phyloP scores from a whole-genome alignment of 768 basidiomycete species.

The Cystobasidium tubakii region DNA sequence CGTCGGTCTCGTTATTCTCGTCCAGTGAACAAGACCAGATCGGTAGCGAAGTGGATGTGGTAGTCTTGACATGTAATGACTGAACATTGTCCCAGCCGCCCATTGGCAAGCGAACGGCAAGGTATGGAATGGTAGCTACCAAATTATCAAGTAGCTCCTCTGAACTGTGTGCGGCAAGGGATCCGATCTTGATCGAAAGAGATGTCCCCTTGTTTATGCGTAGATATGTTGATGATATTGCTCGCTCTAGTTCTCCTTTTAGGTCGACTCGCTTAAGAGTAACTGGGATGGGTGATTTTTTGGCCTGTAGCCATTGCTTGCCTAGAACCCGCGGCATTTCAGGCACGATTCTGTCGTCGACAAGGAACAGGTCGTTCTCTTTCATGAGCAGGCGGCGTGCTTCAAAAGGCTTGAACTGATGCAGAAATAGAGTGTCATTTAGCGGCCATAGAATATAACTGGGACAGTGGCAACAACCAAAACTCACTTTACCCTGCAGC shows the following conservation, averaged over 20 bases:
- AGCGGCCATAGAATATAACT: background rate
- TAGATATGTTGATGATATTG: conserved; percentile 90
- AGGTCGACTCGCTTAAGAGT: conserved; percentile 78
- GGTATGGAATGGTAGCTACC: conserved; percentile 65
- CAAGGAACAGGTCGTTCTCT: conserved; percentile 86
- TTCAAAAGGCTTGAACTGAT: conserved; percentile 52
- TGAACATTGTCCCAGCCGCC: conserved; percentile 88
- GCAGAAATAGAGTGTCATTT: background rate
- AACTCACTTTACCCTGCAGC: conserved; percentile 73
- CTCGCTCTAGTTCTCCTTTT: conserved; percentile 84
- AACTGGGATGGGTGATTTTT: conserved; percentile 97
- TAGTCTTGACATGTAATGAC: conserved; percentile 82
- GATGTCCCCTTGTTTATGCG: conserved; percentile 89
- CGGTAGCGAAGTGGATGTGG: conserved; percentile 73
- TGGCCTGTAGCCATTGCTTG: conserved; percentile 83
- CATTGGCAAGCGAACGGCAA: conserved; percentile 62
- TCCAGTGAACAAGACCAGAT: conserved; percentile 54
- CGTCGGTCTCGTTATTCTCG: background rate
- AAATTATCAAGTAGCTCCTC: conserved; percentile 74
- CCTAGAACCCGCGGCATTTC: conserved; percentile 80
- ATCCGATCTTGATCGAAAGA: conserved; percentile 82
- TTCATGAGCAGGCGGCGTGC: conserved; percentile 68
- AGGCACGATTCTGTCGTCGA: conserved; percentile 84
- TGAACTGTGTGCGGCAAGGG: conserved; percentile 61
- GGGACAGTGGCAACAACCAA: conserved; percentile 57